phyloP scores from a whole-genome alignment of 2,329 filamentous ascomycete genomes.

The Pseudogymnoascus sp. region DNA sequence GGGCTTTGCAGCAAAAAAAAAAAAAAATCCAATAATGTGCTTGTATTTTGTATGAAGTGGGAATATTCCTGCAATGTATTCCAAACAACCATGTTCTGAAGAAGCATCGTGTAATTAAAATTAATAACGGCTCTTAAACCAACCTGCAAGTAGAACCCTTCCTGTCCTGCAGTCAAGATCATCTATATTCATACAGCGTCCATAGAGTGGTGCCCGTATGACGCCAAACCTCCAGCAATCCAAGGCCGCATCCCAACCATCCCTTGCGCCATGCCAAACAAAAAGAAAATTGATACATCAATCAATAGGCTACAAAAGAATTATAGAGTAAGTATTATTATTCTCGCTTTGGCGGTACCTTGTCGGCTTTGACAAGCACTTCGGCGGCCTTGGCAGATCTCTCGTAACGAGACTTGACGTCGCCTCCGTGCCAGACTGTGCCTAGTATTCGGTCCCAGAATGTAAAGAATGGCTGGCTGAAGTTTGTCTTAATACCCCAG shows the following conservation, averaged over 20 bases:
- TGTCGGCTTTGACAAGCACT: constrained; percentile 19
- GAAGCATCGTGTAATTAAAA: constrained; percentile 8
- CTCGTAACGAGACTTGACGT: constrained; percentile 25
- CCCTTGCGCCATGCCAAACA: not conserved
- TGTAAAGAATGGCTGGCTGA: constrained; percentile 86
- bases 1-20: not conserved
- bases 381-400: constrained; percentile 26
- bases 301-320: constrained; percentile 7
- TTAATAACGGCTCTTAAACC: constrained; percentile 6
- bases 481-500: constrained; percentile 97
- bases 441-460: constrained; percentile 83
- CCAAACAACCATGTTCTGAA: constrained; percentile 9
- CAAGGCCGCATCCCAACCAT: constrained; percentile 8
- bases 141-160: constrained; percentile 9
- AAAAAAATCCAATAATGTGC: not conserved
- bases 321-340: constrained; percentile 9
- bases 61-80: constrained; percentile 2
- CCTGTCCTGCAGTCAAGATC: constrained; percentile 9
- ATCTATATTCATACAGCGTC: constrained; percentile 8
- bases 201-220: constrained; percentile 4
- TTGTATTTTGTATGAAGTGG: constrained; percentile 2
- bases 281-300: constrained; percentile 3
- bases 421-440: constrained; percentile 42
- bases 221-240: constrained; percentile 5
- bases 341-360: constrained; percentile 7